phyloP scores from a whole-genome alignment of 768 basidiomycete genomes.

The Amylocystis lapponica region DNA sequence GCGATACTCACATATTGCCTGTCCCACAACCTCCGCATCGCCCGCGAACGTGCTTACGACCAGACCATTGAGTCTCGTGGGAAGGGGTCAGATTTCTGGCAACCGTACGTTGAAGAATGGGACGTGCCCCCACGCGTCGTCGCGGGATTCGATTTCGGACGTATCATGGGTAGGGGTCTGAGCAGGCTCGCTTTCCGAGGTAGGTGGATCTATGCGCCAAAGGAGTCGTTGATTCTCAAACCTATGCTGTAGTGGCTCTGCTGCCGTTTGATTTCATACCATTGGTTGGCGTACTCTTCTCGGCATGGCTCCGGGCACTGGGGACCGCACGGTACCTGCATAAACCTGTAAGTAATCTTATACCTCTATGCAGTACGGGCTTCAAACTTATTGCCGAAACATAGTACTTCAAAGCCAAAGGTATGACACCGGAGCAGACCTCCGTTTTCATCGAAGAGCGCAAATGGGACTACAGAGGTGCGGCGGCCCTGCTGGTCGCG shows the following conservation, averaged over 20 bases:
- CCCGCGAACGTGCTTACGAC: conserved; percentile 70
- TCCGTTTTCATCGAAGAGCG: conserved; percentile 83
- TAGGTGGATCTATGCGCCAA: conserved; percentile 5
- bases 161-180: conserved; percentile 9
- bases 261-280: conserved; percentile 58
- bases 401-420: conserved; percentile 84
- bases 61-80: conserved; percentile 81
- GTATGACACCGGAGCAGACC: conserved; percentile 65
- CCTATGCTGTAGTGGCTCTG: conserved; percentile 40
- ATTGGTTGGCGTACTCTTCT: conserved; percentile 53
- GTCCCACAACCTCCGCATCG: conserved; percentile 74
- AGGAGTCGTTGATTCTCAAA: conserved; percentile 7
- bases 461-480: conserved; percentile 83
- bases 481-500: conserved; percentile 15
- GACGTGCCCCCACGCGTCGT: conserved; percentile 38
- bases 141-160: conserved; percentile 6
- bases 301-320: conserved; percentile 62
- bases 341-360: conserved; percentile 42
- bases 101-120: conserved; percentile 80
- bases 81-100: conserved; percentile 82
- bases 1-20: conserved; percentile 79
- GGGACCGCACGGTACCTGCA: conserved; percentile 68
- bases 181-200: conserved; percentile 15
- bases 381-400: conserved; percentile 1
- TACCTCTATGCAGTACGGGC: neutral